These are phyloP conservation scores for Pyracantha coccinea DNA, from an alignment of 331 rosid species.

Conservation along the genomic window DNA sequence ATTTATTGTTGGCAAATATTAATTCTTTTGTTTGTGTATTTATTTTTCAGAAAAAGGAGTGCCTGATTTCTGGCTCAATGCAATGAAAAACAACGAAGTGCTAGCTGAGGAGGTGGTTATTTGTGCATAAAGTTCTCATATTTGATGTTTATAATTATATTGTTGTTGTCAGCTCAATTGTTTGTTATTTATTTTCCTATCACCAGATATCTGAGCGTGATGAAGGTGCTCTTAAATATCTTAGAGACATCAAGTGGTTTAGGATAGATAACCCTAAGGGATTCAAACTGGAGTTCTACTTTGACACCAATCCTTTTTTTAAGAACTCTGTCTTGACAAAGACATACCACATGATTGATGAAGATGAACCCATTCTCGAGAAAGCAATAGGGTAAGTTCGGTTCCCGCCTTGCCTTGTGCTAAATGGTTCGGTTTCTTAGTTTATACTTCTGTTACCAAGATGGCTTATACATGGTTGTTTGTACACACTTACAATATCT, in stretches of 20 bases:
- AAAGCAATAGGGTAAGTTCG: slow-evolving; percentile 66
- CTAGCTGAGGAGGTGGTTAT: slow-evolving; percentile 60
- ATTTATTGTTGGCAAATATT: neutral
- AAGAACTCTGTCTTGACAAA: slow-evolving; percentile 61
- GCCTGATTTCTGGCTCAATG: slow-evolving; percentile 77
- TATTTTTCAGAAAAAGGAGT: slow-evolving; percentile 70
- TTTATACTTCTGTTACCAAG: neutral
- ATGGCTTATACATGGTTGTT: neutral
- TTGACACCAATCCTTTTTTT: slow-evolving; percentile 65
- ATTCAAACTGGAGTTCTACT: slow-evolving; percentile 80
- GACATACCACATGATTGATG: slow-evolving; percentile 77
- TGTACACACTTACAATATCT: neutral
- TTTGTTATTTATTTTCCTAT: slow-evolving; percentile 4
- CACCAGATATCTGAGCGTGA: slow-evolving; percentile 66
- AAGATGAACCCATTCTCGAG: slow-evolving; percentile 79
- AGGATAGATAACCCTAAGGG: slow-evolving; percentile 72
- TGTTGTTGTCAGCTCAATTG: neutral
- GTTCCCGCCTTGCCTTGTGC: neutral
- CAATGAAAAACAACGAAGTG: slow-evolving; percentile 68
- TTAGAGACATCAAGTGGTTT: slow-evolving; percentile 72
- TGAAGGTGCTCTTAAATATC: slow-evolving; percentile 68
- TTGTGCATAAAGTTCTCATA: neutral
- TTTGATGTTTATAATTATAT: neutral
- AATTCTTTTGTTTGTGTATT: neutral
- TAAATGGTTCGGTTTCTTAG: neutral